Percentiles rank a stretch among this genome's conserved stretches.
Conservation (phyloP, 208 protist species). For the Crithidia expoeki region DNA sequence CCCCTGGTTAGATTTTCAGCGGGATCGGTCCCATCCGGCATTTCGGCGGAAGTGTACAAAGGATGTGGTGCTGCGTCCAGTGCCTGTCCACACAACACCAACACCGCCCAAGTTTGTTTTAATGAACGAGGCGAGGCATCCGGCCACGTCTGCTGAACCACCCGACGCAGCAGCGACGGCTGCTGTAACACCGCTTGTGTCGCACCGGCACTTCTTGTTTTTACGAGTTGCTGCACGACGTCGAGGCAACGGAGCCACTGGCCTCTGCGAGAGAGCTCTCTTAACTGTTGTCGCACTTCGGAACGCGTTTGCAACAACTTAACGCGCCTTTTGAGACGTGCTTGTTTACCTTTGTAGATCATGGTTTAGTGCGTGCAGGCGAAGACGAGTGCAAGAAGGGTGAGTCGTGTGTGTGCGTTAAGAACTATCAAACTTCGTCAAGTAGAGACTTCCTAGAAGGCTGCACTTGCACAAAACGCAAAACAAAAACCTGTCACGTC, state of each 20-base stretch:
- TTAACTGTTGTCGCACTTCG: neutral
- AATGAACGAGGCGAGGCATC: too few species aligned
- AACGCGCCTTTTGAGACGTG: too few species aligned
- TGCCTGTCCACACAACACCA: constrained; percentile 11
- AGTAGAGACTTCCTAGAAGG: too few species aligned
- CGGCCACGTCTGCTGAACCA: neutral
- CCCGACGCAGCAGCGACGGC: neutral
- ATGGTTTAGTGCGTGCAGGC: too few species aligned
- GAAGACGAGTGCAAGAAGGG: too few species aligned
- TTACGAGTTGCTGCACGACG: constrained; percentile 2
- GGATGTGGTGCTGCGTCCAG: neutral
- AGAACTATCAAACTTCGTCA: too few species aligned
- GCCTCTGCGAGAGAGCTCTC: neutral
- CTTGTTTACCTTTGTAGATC: too few species aligned
- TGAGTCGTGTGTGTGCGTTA: too few species aligned
- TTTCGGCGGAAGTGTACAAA: neutral
- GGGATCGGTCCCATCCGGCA: too few species aligned
- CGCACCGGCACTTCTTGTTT: neutral
- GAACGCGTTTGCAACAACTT: neutral
- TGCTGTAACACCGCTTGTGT: neutral
- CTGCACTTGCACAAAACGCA: too few species aligned
- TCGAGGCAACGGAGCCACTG: constrained; percentile 23
- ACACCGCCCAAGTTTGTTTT: neutral
- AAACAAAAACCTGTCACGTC: too few species aligned
- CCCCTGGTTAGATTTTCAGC: too few species aligned